Conservation (phyloP, 306 rosid species). For the Castanea sativa region DNA sequence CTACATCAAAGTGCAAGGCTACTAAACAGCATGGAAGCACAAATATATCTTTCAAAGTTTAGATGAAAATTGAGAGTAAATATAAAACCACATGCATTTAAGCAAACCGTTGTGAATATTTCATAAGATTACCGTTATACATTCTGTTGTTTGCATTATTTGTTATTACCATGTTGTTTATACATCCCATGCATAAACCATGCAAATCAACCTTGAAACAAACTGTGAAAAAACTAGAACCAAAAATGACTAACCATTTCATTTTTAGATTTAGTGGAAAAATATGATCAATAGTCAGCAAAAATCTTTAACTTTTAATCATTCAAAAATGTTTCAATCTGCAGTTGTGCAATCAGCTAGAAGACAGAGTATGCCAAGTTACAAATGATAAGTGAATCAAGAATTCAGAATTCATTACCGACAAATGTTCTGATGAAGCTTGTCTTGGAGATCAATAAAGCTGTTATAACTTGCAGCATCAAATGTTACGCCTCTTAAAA, state of each 20-base stretch:
- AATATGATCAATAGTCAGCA: not conserved
- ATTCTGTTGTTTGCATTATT: too few relatives aligned
- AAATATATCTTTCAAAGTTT: too few relatives aligned
- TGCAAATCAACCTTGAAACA: not conserved
- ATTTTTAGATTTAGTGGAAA: not conserved
- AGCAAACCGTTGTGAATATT: too few relatives aligned
- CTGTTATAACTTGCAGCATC: slow-evolving; percentile 77
- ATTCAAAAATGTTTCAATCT: not conserved
- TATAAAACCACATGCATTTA: too few relatives aligned
- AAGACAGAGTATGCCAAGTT: not conserved
- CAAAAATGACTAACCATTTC: too few relatives aligned
- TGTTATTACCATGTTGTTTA: too few relatives aligned
- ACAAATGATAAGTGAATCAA: slow-evolving; percentile 1
- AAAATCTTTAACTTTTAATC: not conserved
- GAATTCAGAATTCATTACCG: slow-evolving; percentile 50
- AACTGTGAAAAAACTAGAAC: too few relatives aligned
- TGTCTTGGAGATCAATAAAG: slow-evolving; percentile 96
- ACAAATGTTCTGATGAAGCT: slow-evolving; percentile 93
- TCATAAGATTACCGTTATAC: too few relatives aligned
- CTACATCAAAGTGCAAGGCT: too few relatives aligned
- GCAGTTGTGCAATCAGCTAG: not conserved
- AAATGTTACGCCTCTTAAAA: slow-evolving; percentile 74
- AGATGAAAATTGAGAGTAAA: too few relatives aligned
- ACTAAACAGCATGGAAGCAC: too few relatives aligned
- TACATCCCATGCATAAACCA: not conserved